Percentiles rank a stretch among this genome's conserved stretches.
phyloP scores from a whole-genome alignment of 352 stramenopile genomes.

The Chrysophaeum taylorii region DNA sequence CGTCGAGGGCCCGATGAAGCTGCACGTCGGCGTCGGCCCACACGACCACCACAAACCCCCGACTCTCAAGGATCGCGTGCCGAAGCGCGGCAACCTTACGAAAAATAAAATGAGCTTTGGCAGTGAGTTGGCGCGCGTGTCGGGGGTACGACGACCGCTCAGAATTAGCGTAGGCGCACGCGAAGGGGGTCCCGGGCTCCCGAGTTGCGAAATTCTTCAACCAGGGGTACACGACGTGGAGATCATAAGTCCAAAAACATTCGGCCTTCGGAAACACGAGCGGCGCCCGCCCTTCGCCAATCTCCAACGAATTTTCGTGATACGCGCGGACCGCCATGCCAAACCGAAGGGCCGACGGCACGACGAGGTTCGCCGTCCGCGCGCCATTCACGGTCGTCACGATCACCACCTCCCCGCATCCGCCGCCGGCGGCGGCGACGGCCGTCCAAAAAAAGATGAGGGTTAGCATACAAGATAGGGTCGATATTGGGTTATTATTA shows the following conservation, averaged over 20 bases:
- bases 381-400: conserved; percentile 9
- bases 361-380: conserved; percentile 1
- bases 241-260: not conserved
- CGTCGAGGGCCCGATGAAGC: not conserved
- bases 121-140: not conserved
- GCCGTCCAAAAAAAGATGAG: no score
- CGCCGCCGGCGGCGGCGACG: not conserved
- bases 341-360: not conserved
- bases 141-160: not conserved
- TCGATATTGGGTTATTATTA: no score
- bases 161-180: not conserved
- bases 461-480: no score
- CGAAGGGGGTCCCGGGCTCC: not conserved
- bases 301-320: not conserved
- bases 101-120: conserved; percentile 14
- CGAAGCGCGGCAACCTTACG: conserved; percentile 1
- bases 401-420: not conserved
- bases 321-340: not conserved
- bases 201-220: not conserved
- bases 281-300: not conserved
- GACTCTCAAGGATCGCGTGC: not conserved
- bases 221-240: conserved; percentile 9
- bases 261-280: not conserved
- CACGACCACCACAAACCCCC: not conserved
- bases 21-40: conserved; percentile 10